phyloP scores from a whole-genome alignment of 805 yeast genomes.

The Zygosaccharomyces gambellarensis region DNA sequence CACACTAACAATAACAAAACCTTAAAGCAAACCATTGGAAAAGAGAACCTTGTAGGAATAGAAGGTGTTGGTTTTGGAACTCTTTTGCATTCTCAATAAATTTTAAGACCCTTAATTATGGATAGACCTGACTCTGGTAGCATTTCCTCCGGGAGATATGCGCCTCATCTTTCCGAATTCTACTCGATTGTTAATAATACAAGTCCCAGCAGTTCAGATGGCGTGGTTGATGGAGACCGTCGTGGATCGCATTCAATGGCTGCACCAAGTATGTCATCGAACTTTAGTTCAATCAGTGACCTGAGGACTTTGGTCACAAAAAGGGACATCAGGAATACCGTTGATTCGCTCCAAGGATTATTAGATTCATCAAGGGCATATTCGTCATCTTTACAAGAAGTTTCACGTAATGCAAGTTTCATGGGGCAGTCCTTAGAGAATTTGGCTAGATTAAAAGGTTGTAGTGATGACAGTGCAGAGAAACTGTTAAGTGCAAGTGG shows the following conservation, averaged over 20 bases:
- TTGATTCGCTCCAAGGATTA: conserved; percentile 46
- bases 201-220: conserved; percentile 8
- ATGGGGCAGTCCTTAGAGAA: conserved; percentile 68
- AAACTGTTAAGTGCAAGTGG: conserved; percentile 73
- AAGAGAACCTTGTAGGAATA: background rate
- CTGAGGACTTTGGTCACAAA: conserved; percentile 57
- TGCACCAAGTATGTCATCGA: conserved; percentile 41
- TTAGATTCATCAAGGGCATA: conserved; percentile 44
- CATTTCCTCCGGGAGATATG: conserved; percentile 27
- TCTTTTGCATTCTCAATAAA: background rate
- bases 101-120: background rate
- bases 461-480: conserved; percentile 49
- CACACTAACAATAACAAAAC: background rate
- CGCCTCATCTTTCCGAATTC: conserved; percentile 57
- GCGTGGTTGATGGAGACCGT: conserved; percentile 4
- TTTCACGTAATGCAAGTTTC: conserved; percentile 57
- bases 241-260: conserved; percentile 16
- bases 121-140: conserved; percentile 8
- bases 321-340: conserved; percentile 51
- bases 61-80: background rate
- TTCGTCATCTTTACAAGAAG: conserved; percentile 37
- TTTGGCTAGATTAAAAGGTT: conserved; percentile 58
- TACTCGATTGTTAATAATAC: conserved; percentile 45
- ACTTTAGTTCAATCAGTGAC: conserved; percentile 51
- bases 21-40: background rate